Conservation (phyloP, 768 basidiomycete genomes). For the Leucosporidium yakuticum region DNA sequence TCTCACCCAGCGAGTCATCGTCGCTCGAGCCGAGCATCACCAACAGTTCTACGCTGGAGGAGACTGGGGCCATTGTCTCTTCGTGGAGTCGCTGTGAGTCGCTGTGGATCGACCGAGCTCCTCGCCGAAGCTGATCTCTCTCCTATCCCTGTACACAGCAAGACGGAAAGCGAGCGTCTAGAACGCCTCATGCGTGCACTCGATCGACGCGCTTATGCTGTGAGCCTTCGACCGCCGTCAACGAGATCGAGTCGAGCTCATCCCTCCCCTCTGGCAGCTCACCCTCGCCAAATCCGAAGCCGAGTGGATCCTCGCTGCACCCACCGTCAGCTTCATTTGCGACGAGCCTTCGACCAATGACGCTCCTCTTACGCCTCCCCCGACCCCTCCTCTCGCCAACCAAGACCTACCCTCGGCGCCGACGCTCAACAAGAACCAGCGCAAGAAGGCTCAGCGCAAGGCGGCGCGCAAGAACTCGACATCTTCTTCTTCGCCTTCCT, state of each 20-base stretch:
- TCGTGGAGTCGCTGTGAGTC: slow-evolving; percentile 20
- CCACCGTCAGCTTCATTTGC: slow-evolving; percentile 22
- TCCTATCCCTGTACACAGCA: slow-evolving; percentile 4
- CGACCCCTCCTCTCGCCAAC: slow-evolving; percentile 12
- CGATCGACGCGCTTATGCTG: slow-evolving; percentile 23
- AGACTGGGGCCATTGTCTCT: slow-evolving; percentile 25
- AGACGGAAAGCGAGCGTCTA: slow-evolving; percentile 9
- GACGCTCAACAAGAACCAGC: slow-evolving; percentile 13
- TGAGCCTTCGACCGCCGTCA: background rate
- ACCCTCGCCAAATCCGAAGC: slow-evolving; percentile 24
- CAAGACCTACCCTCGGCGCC: background rate
- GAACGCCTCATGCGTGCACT: slow-evolving; percentile 16
- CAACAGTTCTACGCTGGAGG: slow-evolving; percentile 31
- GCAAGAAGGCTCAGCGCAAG: slow-evolving; percentile 20
- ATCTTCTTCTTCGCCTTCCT: background rate
- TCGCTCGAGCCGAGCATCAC: slow-evolving; percentile 28
- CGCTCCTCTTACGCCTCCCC: slow-evolving; percentile 15
- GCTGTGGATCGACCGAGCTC: background rate
- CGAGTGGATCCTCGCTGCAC: slow-evolving; percentile 22
- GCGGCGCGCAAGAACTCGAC: slow-evolving; percentile 1
- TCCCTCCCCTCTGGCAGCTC: slow-evolving; percentile 4
- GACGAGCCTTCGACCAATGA: slow-evolving; percentile 7
- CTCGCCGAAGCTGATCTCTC: background rate
- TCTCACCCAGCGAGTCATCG: slow-evolving; percentile 18
- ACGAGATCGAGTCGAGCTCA: too few species aligned